Percentiles rank a stretch among this genome's conserved stretches.
Evolutionary conservation across 2,329 filamentous ascomycete genomes (phyloP).

Genomic region (Fusarium mexicanum): DNA sequence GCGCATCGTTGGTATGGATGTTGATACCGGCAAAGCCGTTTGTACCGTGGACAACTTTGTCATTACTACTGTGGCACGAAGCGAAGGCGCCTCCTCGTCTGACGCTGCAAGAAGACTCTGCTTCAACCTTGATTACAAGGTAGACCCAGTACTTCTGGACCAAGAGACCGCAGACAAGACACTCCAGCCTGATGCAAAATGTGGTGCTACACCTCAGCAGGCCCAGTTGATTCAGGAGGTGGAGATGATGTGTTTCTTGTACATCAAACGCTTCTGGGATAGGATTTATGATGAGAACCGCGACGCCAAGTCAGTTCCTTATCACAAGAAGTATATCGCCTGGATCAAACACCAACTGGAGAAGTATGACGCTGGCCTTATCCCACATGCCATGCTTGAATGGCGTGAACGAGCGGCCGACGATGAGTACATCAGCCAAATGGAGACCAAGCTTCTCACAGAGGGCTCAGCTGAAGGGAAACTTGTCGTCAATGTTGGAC

Average conservation of each 20-base stretch:
- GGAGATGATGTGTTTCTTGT: conserved; percentile 7
- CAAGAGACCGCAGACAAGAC: neutral
- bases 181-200: neutral
- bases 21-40: neutral
- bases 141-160: neutral
- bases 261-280: conserved; percentile 7
- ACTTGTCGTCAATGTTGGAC: conserved; percentile 1
- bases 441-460: neutral
- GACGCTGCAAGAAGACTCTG: neutral
- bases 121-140: conserved; percentile 7
- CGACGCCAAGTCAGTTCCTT: neutral
- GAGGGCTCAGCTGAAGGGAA: neutral
- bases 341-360: conserved; percentile 4
- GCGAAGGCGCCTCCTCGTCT: neutral
- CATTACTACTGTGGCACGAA: neutral
- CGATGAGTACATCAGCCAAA: neutral
- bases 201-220: neutral
- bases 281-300: neutral
- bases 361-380: neutral
- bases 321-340: conserved; percentile 4
- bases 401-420: neutral
- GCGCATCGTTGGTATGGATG: neutral
- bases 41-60: neutral
- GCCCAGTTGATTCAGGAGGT: conserved; percentile 1
- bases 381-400: neutral